Base-by-base conservation (phyloP, 2,329 filamentous ascomycete species). In the Epichloe baconii region DNA sequence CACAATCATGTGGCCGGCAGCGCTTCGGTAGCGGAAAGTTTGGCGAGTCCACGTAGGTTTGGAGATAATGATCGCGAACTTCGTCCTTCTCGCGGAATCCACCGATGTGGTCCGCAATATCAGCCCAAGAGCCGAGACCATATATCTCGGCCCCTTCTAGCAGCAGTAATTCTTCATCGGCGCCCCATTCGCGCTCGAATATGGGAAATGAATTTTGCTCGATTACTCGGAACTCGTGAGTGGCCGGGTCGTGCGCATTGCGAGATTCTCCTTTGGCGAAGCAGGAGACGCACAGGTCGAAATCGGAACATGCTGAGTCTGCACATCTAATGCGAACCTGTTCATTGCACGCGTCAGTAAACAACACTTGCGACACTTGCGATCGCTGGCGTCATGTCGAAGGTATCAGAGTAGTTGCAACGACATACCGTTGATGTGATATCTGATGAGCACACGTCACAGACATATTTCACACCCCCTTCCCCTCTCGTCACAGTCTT, bases 131-230 rank as follows among this genome's bases (percentile, higher is more conserved):
- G 3, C 93, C 93, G 47, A 98, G 73, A 0, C 93, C 93, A 64
- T 98, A 98, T 52, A 88, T 95, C 68, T 98, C 93, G 11, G 88
- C 89, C 21, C 93, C 93, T 70, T 98, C 93, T 0, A 98, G 71
- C 49, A 98, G 72, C 5, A 97, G 72, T n/a, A 97, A 70, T 67
- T 98, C 93, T 66, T 98, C 93, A 64, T 98, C 93, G 23, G 93
- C 93, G 49, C 93, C 93, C 93, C 93, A 98, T 63, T 95, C 90
- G 52, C 81, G 79, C 58, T 90, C 85, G 62, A 95, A 98, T 53
- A 98, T 97, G 1, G 93, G 93, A 47, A 98, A 95, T 0, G 91
- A 96, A 64, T 98, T 95, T 62, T 97, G 93, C 67, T 98, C 93
- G 57, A 98, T 96, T 36, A 98, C 93, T 56, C 88, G 85, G 66